Conservation (phyloP, 306 rosid species). For the Bauhinia variegata region DNA sequence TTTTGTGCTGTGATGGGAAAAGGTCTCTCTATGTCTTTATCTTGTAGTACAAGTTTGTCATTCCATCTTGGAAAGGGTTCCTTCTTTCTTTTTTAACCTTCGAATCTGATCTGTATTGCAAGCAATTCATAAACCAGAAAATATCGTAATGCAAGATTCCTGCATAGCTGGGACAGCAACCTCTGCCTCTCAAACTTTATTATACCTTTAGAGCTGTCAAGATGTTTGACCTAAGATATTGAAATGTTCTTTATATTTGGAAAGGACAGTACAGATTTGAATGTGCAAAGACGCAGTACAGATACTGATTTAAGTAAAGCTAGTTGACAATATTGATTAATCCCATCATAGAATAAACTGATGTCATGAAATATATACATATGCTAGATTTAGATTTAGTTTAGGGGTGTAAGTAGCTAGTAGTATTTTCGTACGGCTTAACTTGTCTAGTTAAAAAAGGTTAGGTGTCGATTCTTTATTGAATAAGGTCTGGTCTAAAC, state of each 20-base stretch:
- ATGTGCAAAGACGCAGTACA: slow-evolving; percentile 2
- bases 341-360: slow-evolving; percentile 8
- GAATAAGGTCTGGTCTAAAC: too few relatives aligned
- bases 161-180: slow-evolving; percentile 17
- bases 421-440: too few relatives aligned
- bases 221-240: slow-evolving; percentile 37
- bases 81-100: slow-evolving; percentile 49
- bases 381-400: too few relatives aligned
- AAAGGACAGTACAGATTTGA: slow-evolving; percentile 14
- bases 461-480: too few relatives aligned
- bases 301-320: slow-evolving; percentile 31
- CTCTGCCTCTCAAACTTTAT: slow-evolving; percentile 9
- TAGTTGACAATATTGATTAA: slow-evolving; percentile 29
- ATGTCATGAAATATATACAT: too few relatives aligned
- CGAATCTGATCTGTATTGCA: slow-evolving; percentile 44
- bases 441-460: too few relatives aligned
- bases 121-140: slow-evolving; percentile 12
- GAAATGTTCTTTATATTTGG: slow-evolving; percentile 41
- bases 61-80: slow-evolving; percentile 49
- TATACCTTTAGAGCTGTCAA: slow-evolving; percentile 33
- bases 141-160: slow-evolving; percentile 39
- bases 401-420: too few relatives aligned
- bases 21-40: slow-evolving; percentile 34
- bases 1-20: too few relatives aligned
- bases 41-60: slow-evolving; percentile 53